Percentiles rank a stretch among this genome's conserved stretches.
Evolutionary conservation across 2,329 filamentous ascomycete species (phyloP).

Genomic region (Dactylellina cionopaga): DNA sequence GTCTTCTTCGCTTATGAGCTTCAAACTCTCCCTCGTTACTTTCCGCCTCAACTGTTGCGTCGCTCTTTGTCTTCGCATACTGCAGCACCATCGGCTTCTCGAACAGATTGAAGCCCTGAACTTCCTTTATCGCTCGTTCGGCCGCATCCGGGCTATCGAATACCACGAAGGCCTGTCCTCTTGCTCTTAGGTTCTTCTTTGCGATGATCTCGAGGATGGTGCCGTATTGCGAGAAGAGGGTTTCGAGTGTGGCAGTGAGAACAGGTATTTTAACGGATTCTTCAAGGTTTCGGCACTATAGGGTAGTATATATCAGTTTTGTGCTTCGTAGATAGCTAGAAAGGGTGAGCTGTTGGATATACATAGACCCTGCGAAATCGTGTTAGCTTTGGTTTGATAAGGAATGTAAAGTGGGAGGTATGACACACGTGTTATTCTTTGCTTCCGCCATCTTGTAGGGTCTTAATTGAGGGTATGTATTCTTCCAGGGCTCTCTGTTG

Average conservation of each 20-base stretch:
- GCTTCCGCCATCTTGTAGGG: conserved; percentile 37
- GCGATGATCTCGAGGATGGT: conserved; percentile 84
- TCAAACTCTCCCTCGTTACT: conserved; percentile 86
- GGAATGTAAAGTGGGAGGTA: neutral
- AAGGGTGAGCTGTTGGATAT: conserved; percentile 17
- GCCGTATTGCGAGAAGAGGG: conserved; percentile 90
- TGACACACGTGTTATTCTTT: conserved; percentile 41
- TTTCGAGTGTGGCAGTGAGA: conserved; percentile 76
- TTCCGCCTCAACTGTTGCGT: conserved; percentile 81
- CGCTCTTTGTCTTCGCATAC: conserved; percentile 82
- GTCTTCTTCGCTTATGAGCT: conserved; percentile 80
- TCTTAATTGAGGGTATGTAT: neutral
- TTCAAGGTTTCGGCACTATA: conserved; percentile 77
- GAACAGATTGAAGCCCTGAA: conserved; percentile 92
- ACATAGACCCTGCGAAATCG: conserved; percentile 51
- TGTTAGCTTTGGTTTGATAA: conserved; percentile 24
- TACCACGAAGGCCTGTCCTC: conserved; percentile 94
- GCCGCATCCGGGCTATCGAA: conserved; percentile 86
- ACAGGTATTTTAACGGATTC: conserved; percentile 86
- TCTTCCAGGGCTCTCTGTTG: neutral
- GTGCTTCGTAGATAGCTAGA: neutral
- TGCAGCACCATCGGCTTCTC: conserved; percentile 88
- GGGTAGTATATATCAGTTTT: conserved; percentile 60
- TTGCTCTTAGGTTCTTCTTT: conserved; percentile 89
- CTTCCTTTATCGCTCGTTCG: conserved; percentile 81